Percentiles rank a stretch among this genome's conserved stretches.
These are phyloP conservation scores for Gypsophila paniculata DNA, from an alignment of 179 eudicot genomes.

Conservation along the genomic window DNA sequence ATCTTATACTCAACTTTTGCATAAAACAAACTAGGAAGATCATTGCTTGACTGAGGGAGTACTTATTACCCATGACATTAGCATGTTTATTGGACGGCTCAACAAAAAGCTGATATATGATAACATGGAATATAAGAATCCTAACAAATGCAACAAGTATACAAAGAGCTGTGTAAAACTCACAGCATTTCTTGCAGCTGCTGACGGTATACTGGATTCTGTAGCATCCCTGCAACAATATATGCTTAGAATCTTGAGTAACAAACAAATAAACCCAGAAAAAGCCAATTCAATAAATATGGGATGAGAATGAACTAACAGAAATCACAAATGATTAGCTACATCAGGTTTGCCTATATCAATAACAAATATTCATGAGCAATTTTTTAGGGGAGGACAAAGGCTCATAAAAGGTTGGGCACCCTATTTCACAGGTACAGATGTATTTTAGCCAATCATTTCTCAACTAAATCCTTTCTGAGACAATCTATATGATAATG, in stretches of 20 bases:
- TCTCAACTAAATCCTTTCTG: not conserved
- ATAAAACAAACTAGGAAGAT: not conserved
- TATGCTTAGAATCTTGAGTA: conserved; percentile 11
- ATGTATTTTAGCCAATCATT: not conserved
- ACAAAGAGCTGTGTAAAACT: conserved; percentile 26
- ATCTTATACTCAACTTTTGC: too few species aligned
- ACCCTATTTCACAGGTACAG: not conserved
- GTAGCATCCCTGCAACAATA: conserved; percentile 77
- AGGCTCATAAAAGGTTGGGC: not conserved
- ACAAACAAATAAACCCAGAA: not conserved
- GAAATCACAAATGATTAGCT: conserved; percentile 3
- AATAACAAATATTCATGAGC: not conserved
- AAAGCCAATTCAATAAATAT: not conserved
- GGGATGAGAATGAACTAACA: not conserved
- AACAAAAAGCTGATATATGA: not conserved
- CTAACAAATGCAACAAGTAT: not conserved
- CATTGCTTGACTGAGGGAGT: not conserved
- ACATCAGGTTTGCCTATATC: not conserved
- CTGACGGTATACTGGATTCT: conserved; percentile 80
- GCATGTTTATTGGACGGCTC: not conserved
- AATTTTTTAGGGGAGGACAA: not conserved
- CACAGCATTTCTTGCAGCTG: conserved; percentile 91
- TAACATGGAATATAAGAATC: not conserved
- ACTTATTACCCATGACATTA: not conserved
- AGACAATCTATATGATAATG: not conserved